A percentile compares a stretch with the other conserved stretches of the same genome.
These are phyloP conservation scores for Eleusine coracana DNA, from an alignment of 176 grass and related monocot genomes.

Conservation along the genomic window DNA sequence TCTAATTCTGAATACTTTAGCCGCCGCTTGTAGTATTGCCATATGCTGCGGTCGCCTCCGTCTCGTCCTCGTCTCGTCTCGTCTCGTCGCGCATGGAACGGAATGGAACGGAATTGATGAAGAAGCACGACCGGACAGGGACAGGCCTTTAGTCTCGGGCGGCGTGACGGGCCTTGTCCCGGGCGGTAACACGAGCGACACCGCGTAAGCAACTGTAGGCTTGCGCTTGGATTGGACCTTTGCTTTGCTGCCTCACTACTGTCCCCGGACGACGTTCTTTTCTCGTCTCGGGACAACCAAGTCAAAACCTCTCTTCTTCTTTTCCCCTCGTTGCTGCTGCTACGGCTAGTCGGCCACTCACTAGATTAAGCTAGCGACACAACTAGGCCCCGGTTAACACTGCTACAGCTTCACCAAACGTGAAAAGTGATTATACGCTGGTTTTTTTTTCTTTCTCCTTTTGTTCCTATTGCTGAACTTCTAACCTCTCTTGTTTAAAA, in stretches of 20 bases:
- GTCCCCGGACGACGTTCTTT: neutral
- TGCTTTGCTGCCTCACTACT: neutral
- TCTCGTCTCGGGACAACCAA: no score
- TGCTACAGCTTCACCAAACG: no score
- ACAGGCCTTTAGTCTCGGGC: neutral
- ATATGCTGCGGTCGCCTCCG: no score
- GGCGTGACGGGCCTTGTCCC: no score
- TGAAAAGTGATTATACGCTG: no score
- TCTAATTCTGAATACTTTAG: no score
- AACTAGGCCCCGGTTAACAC: no score
- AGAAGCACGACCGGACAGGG: neutral
- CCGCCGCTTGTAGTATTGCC: neutral
- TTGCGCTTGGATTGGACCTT: constrained; percentile 27
- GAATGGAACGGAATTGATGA: neutral
- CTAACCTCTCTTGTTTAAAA: no score
- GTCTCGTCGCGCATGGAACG: neutral
- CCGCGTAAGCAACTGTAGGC: constrained; percentile 17
- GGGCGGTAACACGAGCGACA: constrained; percentile 18
- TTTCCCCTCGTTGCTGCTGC: neutral
- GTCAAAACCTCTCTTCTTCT: constrained; percentile 13
- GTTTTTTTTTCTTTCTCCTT: no score
- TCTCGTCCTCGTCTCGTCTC: no score
- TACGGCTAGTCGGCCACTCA: neutral
- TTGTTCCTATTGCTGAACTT: no score
- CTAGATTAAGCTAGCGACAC: no score